Percentiles rank a stretch among this genome's conserved stretches.
phyloP scores from a whole-genome alignment of 495 filamentous ascomycete species.

The Xylaria castorea region DNA sequence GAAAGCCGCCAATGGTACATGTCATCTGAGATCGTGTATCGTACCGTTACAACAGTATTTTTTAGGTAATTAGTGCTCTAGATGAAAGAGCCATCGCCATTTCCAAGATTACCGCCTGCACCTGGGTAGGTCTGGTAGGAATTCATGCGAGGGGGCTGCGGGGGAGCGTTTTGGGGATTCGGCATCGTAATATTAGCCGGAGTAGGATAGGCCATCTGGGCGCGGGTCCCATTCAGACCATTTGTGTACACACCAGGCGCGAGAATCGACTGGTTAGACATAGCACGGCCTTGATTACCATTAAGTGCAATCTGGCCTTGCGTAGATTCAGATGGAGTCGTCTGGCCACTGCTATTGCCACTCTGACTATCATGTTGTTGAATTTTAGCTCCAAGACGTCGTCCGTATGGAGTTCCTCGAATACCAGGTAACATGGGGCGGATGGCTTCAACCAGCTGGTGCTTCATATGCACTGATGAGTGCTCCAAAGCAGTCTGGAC shows the following conservation, averaged over 20 bases:
- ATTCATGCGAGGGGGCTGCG: constrained; percentile 36
- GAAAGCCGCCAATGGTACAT: constrained; percentile 32
- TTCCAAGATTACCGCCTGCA: constrained; percentile 30
- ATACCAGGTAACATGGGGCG: constrained; percentile 83
- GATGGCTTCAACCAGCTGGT: constrained; percentile 77
- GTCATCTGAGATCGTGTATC: constrained; percentile 39
- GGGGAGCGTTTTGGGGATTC: constrained; percentile 27
- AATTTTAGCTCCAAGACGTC: constrained; percentile 89
- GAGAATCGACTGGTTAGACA: constrained; percentile 43
- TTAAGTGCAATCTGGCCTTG: constrained; percentile 50
- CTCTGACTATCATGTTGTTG: constrained; percentile 51
- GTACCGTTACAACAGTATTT: constrained; percentile 44
- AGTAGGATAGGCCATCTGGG: constrained; percentile 38
- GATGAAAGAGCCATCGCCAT: constrained; percentile 40
- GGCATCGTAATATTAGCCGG: constrained; percentile 38
- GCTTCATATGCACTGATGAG: constrained; percentile 72
- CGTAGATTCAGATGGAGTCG: constrained; percentile 47
- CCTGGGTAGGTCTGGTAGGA: constrained; percentile 35
- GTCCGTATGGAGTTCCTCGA: constrained; percentile 88
- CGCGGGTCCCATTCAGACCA: constrained; percentile 37
- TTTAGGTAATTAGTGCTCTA: constrained; percentile 30
- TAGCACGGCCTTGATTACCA: constrained; percentile 40
- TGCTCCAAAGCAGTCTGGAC: constrained; percentile 95
- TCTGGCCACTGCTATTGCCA: constrained; percentile 39
- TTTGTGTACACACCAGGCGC: constrained; percentile 36